Base-by-base conservation (phyloP, 164 flowering plant genomes). In the Tinospora cordifolia region DNA sequence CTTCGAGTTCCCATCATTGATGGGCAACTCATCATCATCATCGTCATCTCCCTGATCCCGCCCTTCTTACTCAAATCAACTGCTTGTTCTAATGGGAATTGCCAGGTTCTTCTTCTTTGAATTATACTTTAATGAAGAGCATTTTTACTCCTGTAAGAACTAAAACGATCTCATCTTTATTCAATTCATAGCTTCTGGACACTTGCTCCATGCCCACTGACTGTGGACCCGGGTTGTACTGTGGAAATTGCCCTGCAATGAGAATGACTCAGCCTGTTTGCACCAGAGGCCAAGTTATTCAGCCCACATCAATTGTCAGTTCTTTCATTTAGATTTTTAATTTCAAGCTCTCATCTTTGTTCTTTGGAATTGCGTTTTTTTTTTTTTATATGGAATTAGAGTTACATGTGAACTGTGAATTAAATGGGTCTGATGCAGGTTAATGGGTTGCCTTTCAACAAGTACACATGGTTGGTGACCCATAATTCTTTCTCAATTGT, bases 401-500 rank as follows among this genome's bases (percentile, higher is more conserved):
- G 65, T 7, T 64, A 1, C 41, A 8, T 62, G 62, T 58, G 39
- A 69, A 65, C 24, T 75, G 54, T 54, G 66, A 26, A 34, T 44
- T 44, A 47, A 44, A 2, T 57, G 73, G 65, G 60, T 40, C 21
- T 69, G 65, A 39, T 47, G 70, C 74, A 94, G 99, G 71, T 89
- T 60, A 79, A 77, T 73, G 97, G 93, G 39, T 79, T 92, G 83
- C 95, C 99, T 40, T 94, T 94, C 81, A 92, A 92, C 83, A 92
- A 89, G 86, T 94, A 92, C 82, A 44, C 98, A 49, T 94, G 98
- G 98, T 74, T 94, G 66, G 84, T 92, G 65, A 94, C 99, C 39
- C 99, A 94, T 71, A 94, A 94, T 81, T 78, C 98, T 0, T 94
- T 94, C 71, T 89, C 98, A 64, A 92, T 87, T 66, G 88, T 87